A percentile compares a stretch with the other conserved stretches of the same genome.
Conservation (phyloP, 225 moss, liverwort and hornwort species). For the Antitrichia curtipendula region DNA sequence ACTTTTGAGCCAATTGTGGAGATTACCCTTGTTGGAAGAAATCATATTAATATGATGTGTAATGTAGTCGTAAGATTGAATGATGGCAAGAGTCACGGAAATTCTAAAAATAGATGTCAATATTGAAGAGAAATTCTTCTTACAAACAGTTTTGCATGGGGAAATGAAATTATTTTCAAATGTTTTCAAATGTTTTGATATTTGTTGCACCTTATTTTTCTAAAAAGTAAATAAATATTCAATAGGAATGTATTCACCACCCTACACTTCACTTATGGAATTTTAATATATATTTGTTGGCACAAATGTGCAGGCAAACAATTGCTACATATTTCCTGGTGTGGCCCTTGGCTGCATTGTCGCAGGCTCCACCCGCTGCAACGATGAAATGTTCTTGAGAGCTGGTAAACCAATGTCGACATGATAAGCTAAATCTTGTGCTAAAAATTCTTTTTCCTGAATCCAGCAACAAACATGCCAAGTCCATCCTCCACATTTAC, state of each 20-base stretch:
- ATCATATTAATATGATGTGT: not conserved
- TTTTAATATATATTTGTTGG: not conserved
- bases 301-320: slow-evolving; percentile 35
- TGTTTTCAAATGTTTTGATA: not conserved
- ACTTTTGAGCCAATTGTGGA: not conserved
- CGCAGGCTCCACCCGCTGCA: slow-evolving; percentile 25
- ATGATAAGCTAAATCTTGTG: not conserved
- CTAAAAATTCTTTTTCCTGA: not conserved
- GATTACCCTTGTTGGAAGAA: not conserved
- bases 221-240: not conserved
- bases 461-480: not conserved
- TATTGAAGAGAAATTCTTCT: not conserved
- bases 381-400: slow-evolving; percentile 46
- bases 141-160: not conserved
- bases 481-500: not conserved
- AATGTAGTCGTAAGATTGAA: not conserved
- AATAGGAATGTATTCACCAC: not conserved
- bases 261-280: not conserved
- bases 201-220: not conserved
- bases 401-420: slow-evolving; percentile 27
- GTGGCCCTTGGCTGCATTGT: slow-evolving; percentile 44
- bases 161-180: not conserved
- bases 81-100: not conserved
- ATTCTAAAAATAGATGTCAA: not conserved
- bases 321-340: slow-evolving; percentile 55